Evolutionary conservation across 306 rosid genomes (phyloP).

Genomic region (Sesbania bispinosa): DNA sequence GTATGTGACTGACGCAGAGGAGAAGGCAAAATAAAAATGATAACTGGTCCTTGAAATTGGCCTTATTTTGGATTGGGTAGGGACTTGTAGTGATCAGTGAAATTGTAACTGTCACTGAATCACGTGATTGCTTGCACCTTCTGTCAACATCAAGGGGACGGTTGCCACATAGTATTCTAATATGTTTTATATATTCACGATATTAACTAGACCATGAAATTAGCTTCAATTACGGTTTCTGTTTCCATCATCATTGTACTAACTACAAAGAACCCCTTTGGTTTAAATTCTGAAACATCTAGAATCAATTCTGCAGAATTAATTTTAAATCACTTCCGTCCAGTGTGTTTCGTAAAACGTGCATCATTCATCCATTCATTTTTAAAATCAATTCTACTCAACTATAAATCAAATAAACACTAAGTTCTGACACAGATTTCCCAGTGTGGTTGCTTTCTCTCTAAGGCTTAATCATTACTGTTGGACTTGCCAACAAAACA

Average conservation of each 20-base stretch:
- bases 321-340: no score
- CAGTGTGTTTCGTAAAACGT: no score
- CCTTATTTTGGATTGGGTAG: constrained; percentile 30
- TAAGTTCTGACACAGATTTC: background rate
- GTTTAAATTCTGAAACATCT: no score
- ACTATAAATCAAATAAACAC: no score
- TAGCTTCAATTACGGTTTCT: constrained; percentile 3
- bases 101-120: constrained; percentile 45
- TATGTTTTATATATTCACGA: background rate
- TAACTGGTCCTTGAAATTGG: constrained; percentile 36
- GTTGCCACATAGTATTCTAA: background rate
- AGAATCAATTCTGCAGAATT: no score
- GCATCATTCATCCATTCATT: no score
- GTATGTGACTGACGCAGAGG: background rate
- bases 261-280: no score
- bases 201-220: constrained; percentile 9
- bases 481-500: constrained; percentile 17
- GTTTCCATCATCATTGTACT: constrained; percentile 26
- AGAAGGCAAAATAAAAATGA: background rate
- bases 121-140: constrained; percentile 57
- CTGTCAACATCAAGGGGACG: constrained; percentile 27
- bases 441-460: background rate
- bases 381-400: no score
- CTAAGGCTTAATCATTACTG: constrained; percentile 6
- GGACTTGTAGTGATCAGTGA: constrained; percentile 1